A percentile compares a stretch with the other conserved stretches of the same genome.
phyloP scores from a whole-genome alignment of 768 basidiomycete species.

The Suillus decipiens region DNA sequence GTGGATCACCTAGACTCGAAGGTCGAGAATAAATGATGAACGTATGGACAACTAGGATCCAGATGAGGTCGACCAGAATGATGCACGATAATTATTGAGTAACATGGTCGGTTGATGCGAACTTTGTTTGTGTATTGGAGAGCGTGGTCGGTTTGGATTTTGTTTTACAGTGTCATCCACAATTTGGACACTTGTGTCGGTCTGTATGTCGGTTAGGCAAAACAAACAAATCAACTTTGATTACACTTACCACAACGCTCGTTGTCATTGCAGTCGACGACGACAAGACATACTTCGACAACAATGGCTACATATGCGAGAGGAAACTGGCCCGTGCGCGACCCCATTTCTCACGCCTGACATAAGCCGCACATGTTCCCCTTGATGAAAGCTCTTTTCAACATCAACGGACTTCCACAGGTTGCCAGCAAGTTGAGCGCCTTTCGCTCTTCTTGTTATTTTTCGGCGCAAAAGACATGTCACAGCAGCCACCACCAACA shows the following conservation, averaged over 20 bases:
- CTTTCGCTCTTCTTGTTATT: slow-evolving; percentile 15
- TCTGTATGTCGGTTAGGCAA: slow-evolving; percentile 61
- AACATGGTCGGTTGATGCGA: slow-evolving; percentile 4
- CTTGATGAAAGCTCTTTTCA: slow-evolving; percentile 30
- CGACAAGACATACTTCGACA: slow-evolving; percentile 22
- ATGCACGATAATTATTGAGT: background rate
- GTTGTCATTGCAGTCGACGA: slow-evolving; percentile 32
- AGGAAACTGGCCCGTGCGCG: slow-evolving; percentile 58
- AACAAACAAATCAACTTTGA: slow-evolving; percentile 44
- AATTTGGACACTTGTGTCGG: slow-evolving; percentile 68
- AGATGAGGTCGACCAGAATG: background rate
- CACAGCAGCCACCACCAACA: slow-evolving; percentile 47
- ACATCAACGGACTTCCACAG: slow-evolving; percentile 29
- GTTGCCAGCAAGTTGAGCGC: slow-evolving; percentile 15
- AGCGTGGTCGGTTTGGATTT: slow-evolving; percentile 47
- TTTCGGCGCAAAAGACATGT: slow-evolving; percentile 37
- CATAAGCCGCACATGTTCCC: slow-evolving; percentile 60
- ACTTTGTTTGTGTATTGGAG: slow-evolving; percentile 44
- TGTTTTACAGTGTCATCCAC: slow-evolving; percentile 78
- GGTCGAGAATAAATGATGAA: background rate
- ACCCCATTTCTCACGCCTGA: slow-evolving; percentile 41
- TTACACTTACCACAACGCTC: slow-evolving; percentile 30
- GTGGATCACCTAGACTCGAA: background rate
- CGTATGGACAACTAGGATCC: too few species aligned
- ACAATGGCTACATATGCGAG: slow-evolving; percentile 26